phyloP scores from a whole-genome alignment of 495 filamentous ascomycete species.

The Margaritispora aquatica region DNA sequence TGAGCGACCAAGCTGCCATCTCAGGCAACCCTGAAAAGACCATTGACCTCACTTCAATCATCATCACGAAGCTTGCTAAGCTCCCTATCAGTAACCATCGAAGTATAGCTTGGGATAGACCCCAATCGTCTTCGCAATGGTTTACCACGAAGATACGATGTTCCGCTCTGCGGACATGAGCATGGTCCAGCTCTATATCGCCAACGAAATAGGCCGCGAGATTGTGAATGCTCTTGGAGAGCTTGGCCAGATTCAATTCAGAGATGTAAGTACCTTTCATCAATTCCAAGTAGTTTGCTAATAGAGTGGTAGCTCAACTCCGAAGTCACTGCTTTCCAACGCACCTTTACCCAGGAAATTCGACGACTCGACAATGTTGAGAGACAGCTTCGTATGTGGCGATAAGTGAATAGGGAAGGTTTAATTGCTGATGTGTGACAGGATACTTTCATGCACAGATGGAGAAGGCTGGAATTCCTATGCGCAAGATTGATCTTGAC shows the following conservation, averaged over 20 bases:
- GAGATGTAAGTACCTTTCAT: conserved; percentile 67
- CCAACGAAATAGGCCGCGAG: conserved; percentile 96
- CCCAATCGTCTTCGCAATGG: conserved; percentile 33
- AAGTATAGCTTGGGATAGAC: conserved; percentile 1
- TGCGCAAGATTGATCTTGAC: conserved; percentile 81
- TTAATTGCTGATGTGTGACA: conserved; percentile 23
- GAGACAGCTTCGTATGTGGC: conserved; percentile 78
- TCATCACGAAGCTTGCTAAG: conserved; percentile 1
- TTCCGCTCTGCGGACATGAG: conserved; percentile 99
- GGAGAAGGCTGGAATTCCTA: conserved; percentile 80
- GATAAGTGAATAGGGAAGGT: background rate
- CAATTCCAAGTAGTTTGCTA: conserved; percentile 14
- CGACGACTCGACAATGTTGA: conserved; percentile 96
- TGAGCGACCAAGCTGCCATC: background rate
- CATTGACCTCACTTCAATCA: background rate
- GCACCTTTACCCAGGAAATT: conserved; percentile 97
- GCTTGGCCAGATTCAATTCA: conserved; percentile 90
- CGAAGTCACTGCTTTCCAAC: conserved; percentile 87
- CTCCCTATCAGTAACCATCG: conserved; percentile 14
- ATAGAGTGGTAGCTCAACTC: conserved; percentile 67
- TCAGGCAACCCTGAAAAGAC: background rate
- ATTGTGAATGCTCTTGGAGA: conserved; percentile 95
- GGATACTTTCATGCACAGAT: conserved; percentile 93
- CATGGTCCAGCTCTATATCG: conserved; percentile 98
- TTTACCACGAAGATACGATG: conserved; percentile 71